phyloP scores from a whole-genome alignment of 2,329 filamentous ascomycete species.

The Cladophialophora yegresii region DNA sequence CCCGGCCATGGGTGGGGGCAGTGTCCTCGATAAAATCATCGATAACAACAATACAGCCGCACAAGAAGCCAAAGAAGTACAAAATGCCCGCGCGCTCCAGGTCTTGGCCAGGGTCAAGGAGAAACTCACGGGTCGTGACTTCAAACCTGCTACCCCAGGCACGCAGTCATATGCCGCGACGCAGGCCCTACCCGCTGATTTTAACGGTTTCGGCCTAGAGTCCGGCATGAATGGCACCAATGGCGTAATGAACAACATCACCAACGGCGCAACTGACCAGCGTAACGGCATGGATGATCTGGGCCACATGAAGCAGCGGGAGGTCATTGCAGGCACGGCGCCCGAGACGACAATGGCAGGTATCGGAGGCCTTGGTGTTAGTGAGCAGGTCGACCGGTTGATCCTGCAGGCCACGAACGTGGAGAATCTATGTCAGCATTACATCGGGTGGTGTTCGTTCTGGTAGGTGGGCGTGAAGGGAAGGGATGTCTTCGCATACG shows the following conservation, averaged over 20 bases:
- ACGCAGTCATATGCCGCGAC: conserved; percentile 41
- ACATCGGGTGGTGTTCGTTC: conserved; percentile 98
- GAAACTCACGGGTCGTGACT: conserved; percentile 92
- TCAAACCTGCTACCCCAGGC: conserved; percentile 62
- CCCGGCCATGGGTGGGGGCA: conserved; percentile 40
- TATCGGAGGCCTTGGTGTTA: conserved; percentile 67
- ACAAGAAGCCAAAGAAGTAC: conserved; percentile 65
- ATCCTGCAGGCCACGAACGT: conserved; percentile 94
- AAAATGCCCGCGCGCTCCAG: conserved; percentile 90
- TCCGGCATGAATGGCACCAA: conserved; percentile 26
- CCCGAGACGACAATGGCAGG: conserved; percentile 32
- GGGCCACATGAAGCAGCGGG: conserved; percentile 12
- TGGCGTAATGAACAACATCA: conserved; percentile 21
- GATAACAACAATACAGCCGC: conserved; percentile 39
- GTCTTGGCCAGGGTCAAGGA: conserved; percentile 90
- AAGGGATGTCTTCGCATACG: no score
- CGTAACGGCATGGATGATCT: conserved; percentile 3
- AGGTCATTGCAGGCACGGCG: conserved; percentile 18
- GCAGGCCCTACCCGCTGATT: conserved; percentile 22
- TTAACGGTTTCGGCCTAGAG: conserved; percentile 27
- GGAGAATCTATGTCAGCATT: conserved; percentile 97
- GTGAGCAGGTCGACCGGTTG: conserved; percentile 89
- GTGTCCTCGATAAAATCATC: conserved; percentile 48
- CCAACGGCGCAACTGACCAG: conserved; percentile 3
- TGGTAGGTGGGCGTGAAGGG: conserved; percentile 62